Percentiles rank a stretch among this genome's conserved stretches.
phyloP scores from a whole-genome alignment of 2,329 filamentous ascomycete genomes.

The Sporothrix pallida region DNA sequence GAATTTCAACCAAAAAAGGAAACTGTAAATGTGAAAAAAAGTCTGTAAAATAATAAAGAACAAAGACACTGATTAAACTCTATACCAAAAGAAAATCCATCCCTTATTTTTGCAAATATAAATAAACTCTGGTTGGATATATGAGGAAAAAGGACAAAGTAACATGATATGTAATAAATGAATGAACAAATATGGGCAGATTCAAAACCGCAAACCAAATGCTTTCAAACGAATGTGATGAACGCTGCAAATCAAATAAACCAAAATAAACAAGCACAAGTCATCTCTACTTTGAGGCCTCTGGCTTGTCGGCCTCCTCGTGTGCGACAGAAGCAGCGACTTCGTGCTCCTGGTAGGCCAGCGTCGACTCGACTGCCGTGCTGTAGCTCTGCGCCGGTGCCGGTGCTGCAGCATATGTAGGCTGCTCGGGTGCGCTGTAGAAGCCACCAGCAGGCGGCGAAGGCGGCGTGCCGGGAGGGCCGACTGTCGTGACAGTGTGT shows the following conservation, averaged over 20 bases:
- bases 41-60: background rate
- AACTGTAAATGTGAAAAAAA: background rate
- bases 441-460: background rate
- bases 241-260: conserved; percentile 18
- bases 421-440: conserved; percentile 29
- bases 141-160: background rate
- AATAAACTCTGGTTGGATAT: conserved; percentile 15
- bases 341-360: conserved; percentile 29
- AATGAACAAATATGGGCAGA: background rate
- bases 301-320: conserved; percentile 26
- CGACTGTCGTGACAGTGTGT: conserved; percentile 2
- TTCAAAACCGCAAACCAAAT: background rate
- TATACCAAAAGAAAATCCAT: background rate
- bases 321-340: conserved; percentile 22
- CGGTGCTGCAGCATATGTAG: background rate
- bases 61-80: background rate
- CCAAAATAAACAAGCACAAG: background rate
- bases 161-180: background rate
- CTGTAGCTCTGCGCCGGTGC: conserved; percentile 21
- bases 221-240: background rate
- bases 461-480: background rate
- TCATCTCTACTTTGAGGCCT: conserved; percentile 2
- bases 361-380: conserved; percentile 25
- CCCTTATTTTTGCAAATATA: background rate
- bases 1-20: too few relatives aligned